Conservation (phyloP, 139 green algal species). For the Microglena sp. region DNA sequence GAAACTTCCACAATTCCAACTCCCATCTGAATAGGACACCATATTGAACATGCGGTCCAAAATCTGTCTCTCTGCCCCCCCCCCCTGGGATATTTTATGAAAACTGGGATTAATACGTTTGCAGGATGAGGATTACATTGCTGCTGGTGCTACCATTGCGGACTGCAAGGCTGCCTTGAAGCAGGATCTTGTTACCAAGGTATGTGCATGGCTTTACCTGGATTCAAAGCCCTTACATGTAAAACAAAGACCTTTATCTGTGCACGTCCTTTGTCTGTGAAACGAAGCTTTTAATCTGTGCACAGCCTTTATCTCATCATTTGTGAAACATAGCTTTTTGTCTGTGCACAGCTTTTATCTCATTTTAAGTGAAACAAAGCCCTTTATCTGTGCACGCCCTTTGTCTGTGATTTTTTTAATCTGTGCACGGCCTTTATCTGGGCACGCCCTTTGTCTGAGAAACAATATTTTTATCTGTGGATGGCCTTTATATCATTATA, state of each 20-base stretch:
- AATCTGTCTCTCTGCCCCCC: not conserved
- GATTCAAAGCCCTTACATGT: not conserved
- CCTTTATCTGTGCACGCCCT: too few species aligned
- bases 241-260: not conserved
- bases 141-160: slow-evolving; percentile 62
- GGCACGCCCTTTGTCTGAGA: not conserved
- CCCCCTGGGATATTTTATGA: too few species aligned
- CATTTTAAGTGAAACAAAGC: not conserved
- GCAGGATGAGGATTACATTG: slow-evolving; percentile 29
- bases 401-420: too few species aligned
- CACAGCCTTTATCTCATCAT: not conserved
- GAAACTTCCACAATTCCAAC: not conserved
- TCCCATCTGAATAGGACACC: not conserved
- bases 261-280: slow-evolving; percentile 1
- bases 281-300: not conserved
- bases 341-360: not conserved
- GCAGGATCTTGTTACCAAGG: slow-evolving; percentile 53
- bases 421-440: not conserved
- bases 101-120: not conserved
- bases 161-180: slow-evolving; percentile 34
- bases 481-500: not conserved
- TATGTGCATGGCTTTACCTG: slow-evolving; percentile 16
- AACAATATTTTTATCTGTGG: not conserved
- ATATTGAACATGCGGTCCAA: not conserved
- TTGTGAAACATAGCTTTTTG: not conserved